Evolutionary conservation across 129 eudicot genomes (phyloP).

Genomic region (Chrysanthemum lavandulifolium): DNA sequence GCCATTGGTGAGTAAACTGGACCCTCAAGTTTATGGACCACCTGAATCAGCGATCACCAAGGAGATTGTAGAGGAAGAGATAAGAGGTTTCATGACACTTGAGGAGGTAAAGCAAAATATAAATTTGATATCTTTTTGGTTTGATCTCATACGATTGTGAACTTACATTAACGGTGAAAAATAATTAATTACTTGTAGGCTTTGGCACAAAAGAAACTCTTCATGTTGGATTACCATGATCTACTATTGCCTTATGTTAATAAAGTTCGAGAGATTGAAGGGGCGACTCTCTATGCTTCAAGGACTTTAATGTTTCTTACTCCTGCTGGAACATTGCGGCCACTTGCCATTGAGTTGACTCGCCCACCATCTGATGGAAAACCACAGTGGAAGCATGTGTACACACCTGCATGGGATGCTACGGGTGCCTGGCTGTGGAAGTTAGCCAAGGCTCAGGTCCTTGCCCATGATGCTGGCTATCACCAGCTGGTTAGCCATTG

Average conservation of each 20-base stretch:
- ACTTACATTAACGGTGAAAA: neutral
- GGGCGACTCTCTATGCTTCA: conserved; percentile 64
- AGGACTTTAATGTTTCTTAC: conserved; percentile 71
- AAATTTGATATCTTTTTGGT: neutral
- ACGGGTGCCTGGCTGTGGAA: conserved; percentile 78
- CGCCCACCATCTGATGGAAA: conserved; percentile 59
- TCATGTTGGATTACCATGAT: conserved; percentile 76
- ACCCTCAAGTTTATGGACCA: conserved; percentile 66
- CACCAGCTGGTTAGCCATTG: conserved; percentile 84
- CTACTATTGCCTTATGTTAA: conserved; percentile 60
- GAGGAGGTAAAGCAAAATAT: conserved; percentile 38
- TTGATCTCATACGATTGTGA: neutral
- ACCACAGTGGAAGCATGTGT: conserved; percentile 69
- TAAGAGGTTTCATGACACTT: conserved; percentile 53
- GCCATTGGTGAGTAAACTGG: conserved; percentile 73
- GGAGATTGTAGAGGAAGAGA: conserved; percentile 57
- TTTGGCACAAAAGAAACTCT: conserved; percentile 56
- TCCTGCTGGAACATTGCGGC: conserved; percentile 47
- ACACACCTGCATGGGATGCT: conserved; percentile 46
- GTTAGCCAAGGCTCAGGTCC: conserved; percentile 79
- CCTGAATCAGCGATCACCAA: conserved; percentile 68
- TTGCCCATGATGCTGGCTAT: conserved; percentile 71
- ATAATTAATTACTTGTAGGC: conserved; percentile 48
- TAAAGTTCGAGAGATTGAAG: conserved; percentile 50
- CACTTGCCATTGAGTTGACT: conserved; percentile 79